Percentiles rank a stretch among this genome's conserved stretches.
Evolutionary conservation across 2,329 filamentous ascomycete genomes (phyloP).

Genomic region (Colletotrichum plurivorum): DNA sequence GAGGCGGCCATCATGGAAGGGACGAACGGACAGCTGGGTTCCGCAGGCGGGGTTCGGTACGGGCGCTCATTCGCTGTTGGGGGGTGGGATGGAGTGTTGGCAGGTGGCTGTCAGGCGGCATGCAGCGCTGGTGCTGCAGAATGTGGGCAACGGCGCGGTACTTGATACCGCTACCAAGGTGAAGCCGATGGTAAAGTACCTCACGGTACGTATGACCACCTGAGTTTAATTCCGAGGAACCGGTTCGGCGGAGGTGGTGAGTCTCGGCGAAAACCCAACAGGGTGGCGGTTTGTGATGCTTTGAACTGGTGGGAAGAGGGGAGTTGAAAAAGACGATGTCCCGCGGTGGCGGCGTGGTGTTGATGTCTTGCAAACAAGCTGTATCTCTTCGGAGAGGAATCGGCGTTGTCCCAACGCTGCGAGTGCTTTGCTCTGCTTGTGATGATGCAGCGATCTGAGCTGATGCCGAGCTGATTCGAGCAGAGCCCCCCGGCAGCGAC

Average conservation of each 20-base stretch:
- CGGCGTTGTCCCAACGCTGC: not conserved
- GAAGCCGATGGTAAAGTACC: too few species aligned
- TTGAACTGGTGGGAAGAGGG: not conserved
- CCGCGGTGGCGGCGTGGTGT: not conserved
- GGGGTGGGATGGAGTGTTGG: not conserved
- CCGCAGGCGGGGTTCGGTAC: constrained; percentile 32
- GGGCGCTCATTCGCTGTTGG: constrained; percentile 32
- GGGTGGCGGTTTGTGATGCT: not conserved
- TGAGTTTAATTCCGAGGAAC: constrained; percentile 35
- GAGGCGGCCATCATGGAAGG: constrained; percentile 39
- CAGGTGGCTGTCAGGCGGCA: constrained; percentile 21
- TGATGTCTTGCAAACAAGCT: not conserved
- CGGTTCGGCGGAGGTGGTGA: constrained; percentile 34
- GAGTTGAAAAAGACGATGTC: not conserved
- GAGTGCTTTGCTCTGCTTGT: not conserved
- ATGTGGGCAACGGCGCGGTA: constrained; percentile 16
- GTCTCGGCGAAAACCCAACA: constrained; percentile 22
- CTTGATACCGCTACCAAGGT: too few species aligned
- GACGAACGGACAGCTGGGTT: constrained; percentile 34
- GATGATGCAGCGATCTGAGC: constrained; percentile 10
- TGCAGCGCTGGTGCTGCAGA: constrained; percentile 6
- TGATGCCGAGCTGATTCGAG: constrained; percentile 29
- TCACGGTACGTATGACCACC: too few species aligned
- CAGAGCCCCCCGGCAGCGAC: constrained; percentile 7
- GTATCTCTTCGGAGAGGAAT: not conserved